Percentiles rank a stretch among this genome's conserved stretches.
Conservation (phyloP, 2,329 filamentous ascomycete genomes). For the Alternaria sp. region DNA sequence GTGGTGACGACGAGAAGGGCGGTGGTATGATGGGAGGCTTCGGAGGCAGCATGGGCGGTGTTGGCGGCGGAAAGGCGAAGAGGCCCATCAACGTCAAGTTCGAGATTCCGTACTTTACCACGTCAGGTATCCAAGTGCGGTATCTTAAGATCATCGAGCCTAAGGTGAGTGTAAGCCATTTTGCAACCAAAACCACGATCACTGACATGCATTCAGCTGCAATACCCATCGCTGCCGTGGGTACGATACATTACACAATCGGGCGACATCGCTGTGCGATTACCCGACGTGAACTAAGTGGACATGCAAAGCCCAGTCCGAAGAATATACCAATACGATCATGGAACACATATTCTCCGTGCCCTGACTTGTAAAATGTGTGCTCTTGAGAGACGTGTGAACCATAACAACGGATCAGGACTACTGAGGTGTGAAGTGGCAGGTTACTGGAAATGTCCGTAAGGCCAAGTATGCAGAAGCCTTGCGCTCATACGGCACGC, state of each 20-base stretch:
- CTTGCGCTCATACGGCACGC: neutral
- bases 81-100: slow-evolving; percentile 99
- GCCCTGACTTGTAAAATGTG: neutral
- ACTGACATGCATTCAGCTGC: slow-evolving; percentile 67
- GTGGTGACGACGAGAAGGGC: slow-evolving; percentile 93
- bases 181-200: neutral
- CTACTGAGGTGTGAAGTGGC: neutral
- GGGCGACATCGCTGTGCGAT: slow-evolving; percentile 91
- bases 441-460: neutral
- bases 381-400: neutral
- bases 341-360: neutral
- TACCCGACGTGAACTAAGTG: slow-evolving; percentile 82
- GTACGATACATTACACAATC: slow-evolving; percentile 99
- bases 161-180: slow-evolving; percentile 73
- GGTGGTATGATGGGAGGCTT: slow-evolving; percentile 98
- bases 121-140: slow-evolving; percentile 95
- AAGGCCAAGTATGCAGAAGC: neutral
- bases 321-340: slow-evolving; percentile 5
- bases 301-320: neutral
- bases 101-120: slow-evolving; percentile 99
- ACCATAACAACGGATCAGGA: neutral
- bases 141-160: slow-evolving; percentile 99
- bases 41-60: slow-evolving; percentile 94
- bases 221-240: slow-evolving; percentile 98
- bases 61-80: slow-evolving; percentile 84